Evolutionary conservation across 768 basidiomycete species (phyloP).

Genomic region (Asterophora lycoperdoides): DNA sequence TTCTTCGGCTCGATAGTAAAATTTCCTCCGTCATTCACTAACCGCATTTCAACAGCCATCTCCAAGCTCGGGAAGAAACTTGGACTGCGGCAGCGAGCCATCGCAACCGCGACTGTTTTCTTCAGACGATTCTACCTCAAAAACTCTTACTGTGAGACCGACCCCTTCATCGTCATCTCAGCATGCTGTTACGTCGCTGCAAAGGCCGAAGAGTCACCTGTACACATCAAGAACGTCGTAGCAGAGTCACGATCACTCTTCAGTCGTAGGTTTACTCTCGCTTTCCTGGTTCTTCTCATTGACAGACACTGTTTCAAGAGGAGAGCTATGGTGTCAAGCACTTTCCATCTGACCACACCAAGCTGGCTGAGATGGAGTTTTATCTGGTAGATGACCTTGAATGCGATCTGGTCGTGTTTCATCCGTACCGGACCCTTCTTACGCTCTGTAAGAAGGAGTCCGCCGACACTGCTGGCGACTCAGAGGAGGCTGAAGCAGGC

Average conservation of each 20-base stretch:
- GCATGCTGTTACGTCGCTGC: constrained; percentile 96
- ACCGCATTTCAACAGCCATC: constrained; percentile 49
- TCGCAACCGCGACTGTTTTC: constrained; percentile 92
- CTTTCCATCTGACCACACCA: constrained; percentile 86
- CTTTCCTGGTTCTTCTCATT: background rate
- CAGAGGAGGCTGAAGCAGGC: constrained; percentile 53
- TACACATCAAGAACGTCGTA: constrained; percentile 91
- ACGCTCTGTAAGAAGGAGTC: constrained; percentile 67
- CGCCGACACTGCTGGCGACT: constrained; percentile 30
- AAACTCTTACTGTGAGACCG: constrained; percentile 93
- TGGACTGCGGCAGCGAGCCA: constrained; percentile 79
- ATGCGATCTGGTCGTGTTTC: constrained; percentile 90
- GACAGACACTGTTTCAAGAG: constrained; percentile 29
- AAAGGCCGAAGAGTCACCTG: constrained; percentile 94
- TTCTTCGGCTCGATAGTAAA: no score
- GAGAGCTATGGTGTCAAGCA: constrained; percentile 69
- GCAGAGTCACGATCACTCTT: constrained; percentile 78
- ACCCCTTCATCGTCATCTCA: constrained; percentile 87
- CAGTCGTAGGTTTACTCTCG: constrained; percentile 43
- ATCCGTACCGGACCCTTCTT: constrained; percentile 89
- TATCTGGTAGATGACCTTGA: constrained; percentile 96
- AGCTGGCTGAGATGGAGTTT: constrained; percentile 98
- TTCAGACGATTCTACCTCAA: constrained; percentile 97
- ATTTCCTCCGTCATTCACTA: no score
- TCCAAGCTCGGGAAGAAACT: constrained; percentile 84